Evolutionary conservation across 1,284 basidiomycete genomes (phyloP).

Genomic region (Exobasidium cylindrosporum): DNA sequence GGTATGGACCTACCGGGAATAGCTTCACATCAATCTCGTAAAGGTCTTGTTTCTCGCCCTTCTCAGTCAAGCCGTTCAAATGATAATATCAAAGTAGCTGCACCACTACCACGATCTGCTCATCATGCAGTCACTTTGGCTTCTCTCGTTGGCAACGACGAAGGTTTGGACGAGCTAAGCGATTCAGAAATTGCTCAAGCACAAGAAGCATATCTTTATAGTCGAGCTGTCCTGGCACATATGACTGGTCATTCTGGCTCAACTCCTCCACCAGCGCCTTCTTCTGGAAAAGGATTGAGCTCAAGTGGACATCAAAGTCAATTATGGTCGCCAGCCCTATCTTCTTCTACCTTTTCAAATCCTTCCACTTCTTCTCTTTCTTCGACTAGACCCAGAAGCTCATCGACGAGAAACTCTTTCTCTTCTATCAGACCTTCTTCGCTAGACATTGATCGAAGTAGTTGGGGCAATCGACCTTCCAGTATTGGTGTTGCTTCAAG

Average conservation of each 20-base stretch:
- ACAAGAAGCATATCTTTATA: background rate
- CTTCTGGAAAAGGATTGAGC: background rate
- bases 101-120: background rate
- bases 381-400: constrained; percentile 22
- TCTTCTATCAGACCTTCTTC: constrained; percentile 30
- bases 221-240: background rate
- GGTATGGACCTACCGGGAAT: background rate
- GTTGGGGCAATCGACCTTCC: constrained; percentile 27
- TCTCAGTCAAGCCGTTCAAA: background rate
- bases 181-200: background rate
- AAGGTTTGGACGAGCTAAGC: background rate
- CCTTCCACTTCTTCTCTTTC: constrained; percentile 32
- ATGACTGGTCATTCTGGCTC: background rate
- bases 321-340: constrained; percentile 19
- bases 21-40: background rate
- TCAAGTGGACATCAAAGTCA: background rate
- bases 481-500: constrained; percentile 18
- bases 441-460: constrained; percentile 26
- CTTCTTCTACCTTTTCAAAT: constrained; percentile 31
- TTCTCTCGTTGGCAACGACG: background rate
- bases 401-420: constrained; percentile 32
- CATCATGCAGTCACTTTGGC: background rate
- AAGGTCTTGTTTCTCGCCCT: background rate
- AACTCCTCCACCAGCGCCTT: background rate
- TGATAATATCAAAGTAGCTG: background rate